Base-by-base conservation (phyloP, 352 stramenopile species). In the Pelagophyceae sp. region DNA sequence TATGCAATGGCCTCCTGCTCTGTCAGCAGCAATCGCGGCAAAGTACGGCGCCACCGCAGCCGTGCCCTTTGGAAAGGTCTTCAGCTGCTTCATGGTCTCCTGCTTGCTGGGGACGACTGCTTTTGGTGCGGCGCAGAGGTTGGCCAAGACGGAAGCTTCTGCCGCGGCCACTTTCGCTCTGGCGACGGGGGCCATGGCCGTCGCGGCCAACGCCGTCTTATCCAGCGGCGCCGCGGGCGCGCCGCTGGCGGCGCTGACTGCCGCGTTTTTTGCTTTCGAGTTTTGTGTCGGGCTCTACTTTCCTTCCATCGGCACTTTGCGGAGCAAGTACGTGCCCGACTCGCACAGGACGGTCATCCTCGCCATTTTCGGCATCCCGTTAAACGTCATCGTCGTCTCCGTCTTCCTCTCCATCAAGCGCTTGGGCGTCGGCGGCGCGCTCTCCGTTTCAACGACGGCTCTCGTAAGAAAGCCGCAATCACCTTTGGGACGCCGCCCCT, bases 281-380 rank as follows among this genome's bases (percentile, higher is more conserved):
- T 81, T 84, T 0, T 91, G 86, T 77, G 89, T 94, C n/a, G 90
- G 90, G 27, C 86, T 91, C 80, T 94, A 93, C 78, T 95, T 93
- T 77, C 89, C 90, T 1, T 83, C 80, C 20, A 92, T 93, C 77
- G 90, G 89, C 60, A 91, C 87, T 19, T 72, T 93, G 19, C 82
- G 87, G 38, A 87, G 81, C 27, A 91, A 88, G 79, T 90, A 90
- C 78, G 81, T 95, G 51, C 88, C 90, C 0, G 88, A 95, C 50
- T 86, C 79, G 45, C 85, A 92, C 72, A 83, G 89, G 54, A 87
- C 82, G 0, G 86, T 91, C 2, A 87, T 95, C 32, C 92, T 92
- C 84, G 93, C 92, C 81, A 75, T 95, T 64, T 93, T 93, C 82
- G 85, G 90, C 35, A 90, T 95, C 74, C 89, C 89, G 20, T 81